Base-by-base conservation (phyloP, 208 protist genomes). In the Leptomonas pyrrhocoris region DNA sequence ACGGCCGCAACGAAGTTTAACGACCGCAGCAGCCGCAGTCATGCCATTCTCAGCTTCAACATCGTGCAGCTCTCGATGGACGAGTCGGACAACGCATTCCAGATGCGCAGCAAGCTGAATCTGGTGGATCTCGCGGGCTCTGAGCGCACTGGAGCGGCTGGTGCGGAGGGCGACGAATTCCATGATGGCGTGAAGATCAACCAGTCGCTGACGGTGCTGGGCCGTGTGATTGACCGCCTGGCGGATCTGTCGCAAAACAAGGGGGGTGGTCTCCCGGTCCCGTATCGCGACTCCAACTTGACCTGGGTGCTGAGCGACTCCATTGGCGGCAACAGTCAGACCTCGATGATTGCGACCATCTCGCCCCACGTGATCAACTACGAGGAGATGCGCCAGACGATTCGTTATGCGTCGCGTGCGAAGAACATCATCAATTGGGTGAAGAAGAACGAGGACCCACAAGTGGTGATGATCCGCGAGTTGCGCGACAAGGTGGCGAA, bases 291-390 rank as follows among this genome's bases (percentile, higher is more conserved):
- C 31, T 94, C 90, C 5, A 89, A 84, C 63, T 82, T 98, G 27
- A 98, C 94, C 8, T 92, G 85, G 83, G 63, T 97, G 57, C 60
- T 98, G 61, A 96, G 84, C 78, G 94, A 98, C 65, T 93, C 84
- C 34, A 74, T 98, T 25, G 92, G 92, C 70, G 94, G 94, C n/a
- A 94, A 94, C 68, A 92, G 84, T 42, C 96, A 97, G 64, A 99
- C 98, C 6, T 88, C 90, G 42, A 98, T 99, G 96, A 84, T 99
- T 18, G 97, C 96, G 34, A 96, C 94, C 27, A 80, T 99, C 36
- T 94, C 86, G 16, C 98, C 97, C 1, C 85, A 94, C 66, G 56
- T 69, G 25, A 75, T 89, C 60, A 94, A 98, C 73, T 95, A 86
- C 40, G 96, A 98, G 19, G 97, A 98, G 66, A 98, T 92, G 59